A percentile compares a stretch with the other conserved stretches of the same genome.
Conservation (phyloP, 139 green algal genomes). For the Chlamydomonas schloesseri region DNA sequence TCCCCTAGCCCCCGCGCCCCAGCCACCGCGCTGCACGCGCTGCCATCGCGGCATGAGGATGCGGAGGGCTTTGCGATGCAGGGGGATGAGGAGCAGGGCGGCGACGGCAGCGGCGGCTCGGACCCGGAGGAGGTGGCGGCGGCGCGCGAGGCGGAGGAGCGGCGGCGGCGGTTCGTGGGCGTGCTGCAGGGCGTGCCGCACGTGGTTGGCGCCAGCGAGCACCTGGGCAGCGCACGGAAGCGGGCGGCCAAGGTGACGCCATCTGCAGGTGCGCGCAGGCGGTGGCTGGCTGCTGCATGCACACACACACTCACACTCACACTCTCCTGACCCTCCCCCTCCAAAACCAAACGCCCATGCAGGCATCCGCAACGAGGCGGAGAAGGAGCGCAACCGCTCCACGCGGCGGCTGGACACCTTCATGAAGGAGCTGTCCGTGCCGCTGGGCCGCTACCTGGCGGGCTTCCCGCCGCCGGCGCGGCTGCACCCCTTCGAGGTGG, state of each 20-base stretch:
- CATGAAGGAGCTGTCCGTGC: conserved; percentile 81
- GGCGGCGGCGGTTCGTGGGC: conserved; percentile 26
- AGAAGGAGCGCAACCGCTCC: conserved; percentile 77
- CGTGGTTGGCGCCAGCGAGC: conserved; percentile 63
- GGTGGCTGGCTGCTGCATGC: too few relatives aligned
- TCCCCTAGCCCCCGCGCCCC: too few relatives aligned
- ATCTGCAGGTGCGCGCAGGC: not conserved
- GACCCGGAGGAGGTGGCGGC: not conserved
- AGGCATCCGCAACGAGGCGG: conserved; percentile 80
- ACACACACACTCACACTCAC: too few relatives aligned
- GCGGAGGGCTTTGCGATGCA: too few relatives aligned
- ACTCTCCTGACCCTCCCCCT: too few relatives aligned
- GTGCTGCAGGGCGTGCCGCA: conserved; percentile 34
- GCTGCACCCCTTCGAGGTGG: conserved; percentile 93
- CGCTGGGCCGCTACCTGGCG: conserved; percentile 72
- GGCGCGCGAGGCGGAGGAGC: not conserved
- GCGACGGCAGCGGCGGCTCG: too few relatives aligned
- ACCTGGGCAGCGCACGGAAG: conserved; percentile 75
- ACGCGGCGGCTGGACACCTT: conserved; percentile 80
- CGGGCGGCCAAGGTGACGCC: conserved; percentile 56
- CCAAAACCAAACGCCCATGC: not conserved
- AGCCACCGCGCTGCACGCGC: too few relatives aligned
- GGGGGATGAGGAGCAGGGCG: too few relatives aligned
- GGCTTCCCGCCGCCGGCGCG: conserved; percentile 73
- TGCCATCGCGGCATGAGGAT: too few relatives aligned